These are phyloP conservation scores for Lodderomyces jiufengensis DNA, from an alignment of 1,139 yeast genomes.

Conservation along the genomic window DNA sequence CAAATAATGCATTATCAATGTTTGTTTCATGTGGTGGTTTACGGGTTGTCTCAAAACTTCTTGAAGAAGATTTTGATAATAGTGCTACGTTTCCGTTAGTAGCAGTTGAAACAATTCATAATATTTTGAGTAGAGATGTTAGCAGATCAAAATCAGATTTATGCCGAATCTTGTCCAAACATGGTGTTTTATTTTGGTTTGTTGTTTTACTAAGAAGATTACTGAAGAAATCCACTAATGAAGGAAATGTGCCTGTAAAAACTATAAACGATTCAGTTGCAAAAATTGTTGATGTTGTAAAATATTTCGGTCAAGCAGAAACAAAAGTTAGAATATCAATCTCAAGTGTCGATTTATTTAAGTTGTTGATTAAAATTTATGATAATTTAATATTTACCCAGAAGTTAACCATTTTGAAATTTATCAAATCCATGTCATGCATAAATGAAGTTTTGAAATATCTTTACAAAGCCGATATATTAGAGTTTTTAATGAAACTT, in stretches of 20 bases:
- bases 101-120: constrained; percentile 46
- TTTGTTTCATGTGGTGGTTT: constrained; percentile 59
- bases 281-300: constrained; percentile 37
- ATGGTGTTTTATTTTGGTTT: constrained; percentile 50
- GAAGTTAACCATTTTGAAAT: constrained; percentile 39
- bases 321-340: constrained; percentile 38
- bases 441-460: constrained; percentile 32
- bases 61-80: constrained; percentile 51
- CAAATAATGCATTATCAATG: constrained; percentile 43
- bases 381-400: constrained; percentile 28
- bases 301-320: constrained; percentile 43
- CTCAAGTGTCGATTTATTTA: constrained; percentile 44
- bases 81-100: constrained; percentile 45
- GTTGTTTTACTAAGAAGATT: constrained; percentile 40
- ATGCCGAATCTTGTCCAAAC: constrained; percentile 50
- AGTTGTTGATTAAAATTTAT: constrained; percentile 39
- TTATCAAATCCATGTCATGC: constrained; percentile 42
- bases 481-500: constrained; percentile 35
- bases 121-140: constrained; percentile 40
- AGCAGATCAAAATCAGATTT: constrained; percentile 50
- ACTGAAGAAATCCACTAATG: constrained; percentile 10
- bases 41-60: constrained; percentile 44
- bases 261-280: constrained; percentile 15
- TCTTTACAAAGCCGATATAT: constrained; percentile 39
- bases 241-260: not conserved